Conservation (phyloP, 495 filamentous ascomycete genomes). For the Acidomyces sp. region DNA sequence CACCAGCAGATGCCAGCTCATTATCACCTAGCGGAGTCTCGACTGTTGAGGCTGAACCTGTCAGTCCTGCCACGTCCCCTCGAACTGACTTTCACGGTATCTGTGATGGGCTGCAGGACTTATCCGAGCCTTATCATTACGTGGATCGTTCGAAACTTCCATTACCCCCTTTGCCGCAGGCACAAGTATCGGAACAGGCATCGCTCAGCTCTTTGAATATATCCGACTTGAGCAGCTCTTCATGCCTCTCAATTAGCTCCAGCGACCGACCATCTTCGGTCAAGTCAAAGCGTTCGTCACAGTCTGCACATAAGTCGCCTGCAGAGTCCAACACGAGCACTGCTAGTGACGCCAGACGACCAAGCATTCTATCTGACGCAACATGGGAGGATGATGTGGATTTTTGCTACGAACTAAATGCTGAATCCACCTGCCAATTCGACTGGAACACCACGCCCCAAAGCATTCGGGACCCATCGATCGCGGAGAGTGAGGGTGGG, state of each 20-base stretch:
- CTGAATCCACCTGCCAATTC: conserved; percentile 81
- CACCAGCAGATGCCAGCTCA: no score
- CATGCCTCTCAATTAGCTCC: not conserved
- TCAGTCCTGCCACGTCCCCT: no score
- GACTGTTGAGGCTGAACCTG: no score
- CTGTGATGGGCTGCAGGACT: no score
- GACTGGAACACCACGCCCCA: no score
- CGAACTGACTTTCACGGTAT: no score
- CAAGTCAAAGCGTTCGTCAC: conserved; percentile 2
- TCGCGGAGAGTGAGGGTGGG: conserved; percentile 10
- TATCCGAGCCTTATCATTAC: no score
- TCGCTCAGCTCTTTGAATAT: conserved; percentile 1
- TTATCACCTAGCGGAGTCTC: no score
- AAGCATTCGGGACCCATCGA: conserved; percentile 16
- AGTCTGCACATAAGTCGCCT: conserved; percentile 2
- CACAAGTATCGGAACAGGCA: not conserved
- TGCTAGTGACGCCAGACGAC: conserved; percentile 15
- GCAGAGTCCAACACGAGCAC: not conserved
- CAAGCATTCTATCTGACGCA: conserved; percentile 36
- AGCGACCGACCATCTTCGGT: not conserved
- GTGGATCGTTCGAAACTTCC: no score
- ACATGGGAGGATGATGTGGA: conserved; percentile 93
- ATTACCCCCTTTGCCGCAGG: conserved; percentile 5
- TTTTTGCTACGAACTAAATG: conserved; percentile 83
- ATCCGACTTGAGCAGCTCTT: no score